Base-by-base conservation (phyloP, 176 grass and related monocot species). In the Melocanna baccifera region DNA sequence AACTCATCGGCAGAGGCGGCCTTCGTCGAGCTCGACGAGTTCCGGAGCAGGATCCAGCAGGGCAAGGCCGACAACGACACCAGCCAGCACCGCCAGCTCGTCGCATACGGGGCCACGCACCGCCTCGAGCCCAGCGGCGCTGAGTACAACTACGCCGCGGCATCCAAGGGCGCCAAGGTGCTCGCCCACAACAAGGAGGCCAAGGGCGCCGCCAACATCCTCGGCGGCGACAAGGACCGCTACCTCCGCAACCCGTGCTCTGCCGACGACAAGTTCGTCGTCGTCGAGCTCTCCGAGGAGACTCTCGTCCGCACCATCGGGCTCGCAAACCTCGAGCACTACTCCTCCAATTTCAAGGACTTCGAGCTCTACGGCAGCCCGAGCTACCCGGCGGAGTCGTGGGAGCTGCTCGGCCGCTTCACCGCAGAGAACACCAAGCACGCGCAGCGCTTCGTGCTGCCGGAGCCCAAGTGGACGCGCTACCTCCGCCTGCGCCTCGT, bases 221-320 rank as follows among this genome's bases (percentile, higher is more conserved):
- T 97, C 7, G 80, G 71, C 51, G 90, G 91, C 61, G 87, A 97
- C 87, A 91, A 88, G 92, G 92, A 97, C 82, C 84, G 83, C 66
- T 97, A 97, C 88, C 91, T 94, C 42, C 86, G 95, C 59, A 97
- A 93, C 79, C 92, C 88, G 12, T 97, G 95, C 86, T 94, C 95
- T 0, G 88, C 92, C 6, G 84, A 81, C 25, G 90, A 87, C 34
- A 98, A 94, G 83, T 94, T 93, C 67, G 85, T 98, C 6, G 87
- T 87, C 37, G 74, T 94, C 13, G 92, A 98, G 89, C 88, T 98
- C 61, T 62, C 92, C 4, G 91, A 97, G 91, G 92, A 98, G 88
- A 98, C 92, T 82, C 89, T 98, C 0, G 92, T 95, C 22, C 88
- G 93, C 82, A 87, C 89, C 61, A 71, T 95, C 4, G 95, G 74